Base-by-base conservation (phyloP, 163 green algal genomes). In the Smithsoniella earleae region DNA sequence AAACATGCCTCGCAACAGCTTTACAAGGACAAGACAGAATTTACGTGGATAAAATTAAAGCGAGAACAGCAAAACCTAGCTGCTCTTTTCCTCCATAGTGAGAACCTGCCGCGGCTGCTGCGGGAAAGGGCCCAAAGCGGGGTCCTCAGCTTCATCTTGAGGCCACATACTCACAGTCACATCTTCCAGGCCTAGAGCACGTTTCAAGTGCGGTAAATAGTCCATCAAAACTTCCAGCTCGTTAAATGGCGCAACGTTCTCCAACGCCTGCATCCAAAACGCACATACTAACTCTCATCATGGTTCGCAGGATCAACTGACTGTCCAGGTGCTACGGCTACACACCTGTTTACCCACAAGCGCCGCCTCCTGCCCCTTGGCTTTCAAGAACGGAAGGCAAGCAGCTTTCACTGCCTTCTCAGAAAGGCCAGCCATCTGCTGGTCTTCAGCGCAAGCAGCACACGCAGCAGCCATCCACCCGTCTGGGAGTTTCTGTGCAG, bases 351-450 rank as follows among this genome's bases (percentile, higher is more conserved):
- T 6, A 46, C 75, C 79, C 3, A 78, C 83, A 34, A 72, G 65
- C 0, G 64, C 27, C 16, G 88, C 90, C 77, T 93, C 85, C 5
- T 95, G 87, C 77, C 86, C 87, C 80, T 91, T 96, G 81, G 89
- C 90, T 78, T 95, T 95, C 40, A 91, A 80, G 84, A 98, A 98
- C 0, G 91, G 91, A 86, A 98, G 91, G 0, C 87, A 85, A 62
- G 84, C 55, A 64, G 83, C 79, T 77, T 91, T 92, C 18, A 97
- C 78, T 62, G 85, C 80, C 82, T 96, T 96, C 44, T 88, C 82
- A 43, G 76, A 77, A 74, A 89, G 36, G 8, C 45, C 73, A 0
- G 62, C 44, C 10, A 84, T 37, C 2, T 78, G 46, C 0, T 76
- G 46, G 38, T 77, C 45, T 2, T 31, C 22, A n/a, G 10, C 18